Evolutionary conservation across 164 flowering plant species (phyloP).

Genomic region (Houttuynia cordata): DNA sequence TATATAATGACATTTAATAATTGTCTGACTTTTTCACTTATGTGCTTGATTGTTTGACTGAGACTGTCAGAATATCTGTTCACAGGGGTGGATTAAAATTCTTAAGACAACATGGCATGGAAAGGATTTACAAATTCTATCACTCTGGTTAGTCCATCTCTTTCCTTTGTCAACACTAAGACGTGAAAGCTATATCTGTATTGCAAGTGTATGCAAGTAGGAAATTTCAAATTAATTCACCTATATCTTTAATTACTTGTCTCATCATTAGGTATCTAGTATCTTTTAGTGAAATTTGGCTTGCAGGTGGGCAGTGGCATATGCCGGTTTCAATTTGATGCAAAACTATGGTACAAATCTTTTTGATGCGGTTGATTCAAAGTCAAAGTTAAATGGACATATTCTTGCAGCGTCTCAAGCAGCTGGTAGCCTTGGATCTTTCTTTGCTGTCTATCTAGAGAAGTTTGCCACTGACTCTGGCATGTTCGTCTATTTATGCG

Average conservation of each 20-base stretch:
- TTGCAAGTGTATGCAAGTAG: neutral
- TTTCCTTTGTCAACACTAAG: neutral
- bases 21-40: neutral
- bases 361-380: constrained; percentile 15
- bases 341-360: constrained; percentile 17
- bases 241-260: neutral
- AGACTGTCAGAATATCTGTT: constrained; percentile 2
- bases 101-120: constrained; percentile 15
- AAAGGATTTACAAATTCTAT: constrained; percentile 9
- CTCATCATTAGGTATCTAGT: neutral
- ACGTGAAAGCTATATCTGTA: neutral
- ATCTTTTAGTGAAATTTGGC: neutral
- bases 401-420: constrained; percentile 15
- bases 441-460: constrained; percentile 16
- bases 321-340: constrained; percentile 13
- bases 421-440: constrained; percentile 15
- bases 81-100: constrained; percentile 12
- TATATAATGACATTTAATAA: neutral
- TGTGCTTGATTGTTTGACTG: neutral
- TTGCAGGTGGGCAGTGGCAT: constrained; percentile 17
- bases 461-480: constrained; percentile 7
- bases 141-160: constrained; percentile 13
- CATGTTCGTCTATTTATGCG: constrained; percentile 7
- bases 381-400: constrained; percentile 15
- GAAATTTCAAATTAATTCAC: neutral